phyloP scores from a whole-genome alignment of 176 grass and related monocot species.

The Cocos nucifera region DNA sequence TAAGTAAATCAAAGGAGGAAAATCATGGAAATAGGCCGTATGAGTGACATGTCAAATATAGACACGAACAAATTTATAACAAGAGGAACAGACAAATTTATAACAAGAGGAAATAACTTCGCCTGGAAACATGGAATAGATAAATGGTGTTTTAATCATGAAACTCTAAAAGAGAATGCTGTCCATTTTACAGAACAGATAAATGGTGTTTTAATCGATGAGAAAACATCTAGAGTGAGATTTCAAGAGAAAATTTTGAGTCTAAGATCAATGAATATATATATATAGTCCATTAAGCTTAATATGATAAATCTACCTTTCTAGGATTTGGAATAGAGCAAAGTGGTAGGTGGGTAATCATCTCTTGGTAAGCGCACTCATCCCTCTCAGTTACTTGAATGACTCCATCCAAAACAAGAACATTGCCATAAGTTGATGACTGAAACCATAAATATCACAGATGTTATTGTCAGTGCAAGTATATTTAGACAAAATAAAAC shows the following conservation, averaged over 20 bases:
- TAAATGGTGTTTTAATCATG: too few species aligned
- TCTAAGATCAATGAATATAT: not conserved
- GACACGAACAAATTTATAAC: not conserved
- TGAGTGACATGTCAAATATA: too few species aligned
- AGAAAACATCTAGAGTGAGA: not conserved
- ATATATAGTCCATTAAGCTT: not conserved
- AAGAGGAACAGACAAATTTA: slow-evolving; percentile 1
- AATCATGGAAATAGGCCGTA: too few species aligned
- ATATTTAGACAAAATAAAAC: too few species aligned
- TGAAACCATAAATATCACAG: slow-evolving; percentile 17
- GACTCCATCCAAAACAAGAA: slow-evolving; percentile 86
- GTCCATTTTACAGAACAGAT: too few species aligned
- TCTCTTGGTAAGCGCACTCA: slow-evolving; percentile 91
- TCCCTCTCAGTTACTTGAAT: slow-evolving; percentile 90
- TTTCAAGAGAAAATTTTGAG: not conserved
- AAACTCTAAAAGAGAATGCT: too few species aligned
- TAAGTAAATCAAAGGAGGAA: not conserved
- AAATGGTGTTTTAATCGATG: not conserved
- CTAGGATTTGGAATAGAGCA: slow-evolving; percentile 85
- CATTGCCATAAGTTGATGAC: slow-evolving; percentile 89
- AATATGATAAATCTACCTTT: slow-evolving; percentile 35
- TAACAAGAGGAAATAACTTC: not conserved
- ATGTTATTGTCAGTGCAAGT: not conserved
- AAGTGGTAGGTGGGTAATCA: slow-evolving; percentile 93
- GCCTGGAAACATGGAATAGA: too few species aligned